These are phyloP conservation scores for Debaryomyces fabryi DNA, from an alignment of 1,139 yeast species.

Conservation along the genomic window DNA sequence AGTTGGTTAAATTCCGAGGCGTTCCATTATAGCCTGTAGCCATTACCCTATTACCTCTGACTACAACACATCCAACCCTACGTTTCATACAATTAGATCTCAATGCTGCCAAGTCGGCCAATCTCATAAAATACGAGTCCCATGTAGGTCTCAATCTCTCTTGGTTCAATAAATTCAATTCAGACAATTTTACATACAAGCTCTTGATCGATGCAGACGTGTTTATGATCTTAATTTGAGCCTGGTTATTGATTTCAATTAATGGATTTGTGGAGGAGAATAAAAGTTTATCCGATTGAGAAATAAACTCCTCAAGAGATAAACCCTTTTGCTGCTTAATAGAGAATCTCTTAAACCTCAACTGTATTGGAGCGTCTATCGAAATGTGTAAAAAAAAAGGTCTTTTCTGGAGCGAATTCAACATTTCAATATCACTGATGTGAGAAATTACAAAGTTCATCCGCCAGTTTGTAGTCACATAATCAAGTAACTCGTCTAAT, in stretches of 20 bases:
- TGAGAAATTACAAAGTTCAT: slow-evolving; percentile 62
- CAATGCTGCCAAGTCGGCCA: slow-evolving; percentile 91
- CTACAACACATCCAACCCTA: slow-evolving; percentile 94
- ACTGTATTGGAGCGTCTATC: slow-evolving; percentile 70
- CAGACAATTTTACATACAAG: slow-evolving; percentile 53
- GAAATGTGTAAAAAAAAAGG: slow-evolving; percentile 87
- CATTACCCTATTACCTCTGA: slow-evolving; percentile 79
- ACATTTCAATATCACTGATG: slow-evolving; percentile 43
- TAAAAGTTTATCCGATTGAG: slow-evolving; percentile 45
- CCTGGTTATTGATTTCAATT: slow-evolving; percentile 55
- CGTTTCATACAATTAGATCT: slow-evolving; percentile 97
- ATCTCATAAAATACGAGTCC: slow-evolving; percentile 93
- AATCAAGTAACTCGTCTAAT: slow-evolving; percentile 54
- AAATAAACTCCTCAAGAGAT: slow-evolving; percentile 47
- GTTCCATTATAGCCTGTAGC: slow-evolving; percentile 99
- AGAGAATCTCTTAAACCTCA: slow-evolving; percentile 54
- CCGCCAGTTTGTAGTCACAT: slow-evolving; percentile 73
- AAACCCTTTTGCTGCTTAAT: slow-evolving; percentile 21
- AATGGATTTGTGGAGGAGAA: slow-evolving; percentile 42
- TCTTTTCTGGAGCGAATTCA: slow-evolving; percentile 61
- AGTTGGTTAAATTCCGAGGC: slow-evolving; percentile 81
- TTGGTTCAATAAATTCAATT: slow-evolving; percentile 55
- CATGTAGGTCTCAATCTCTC: slow-evolving; percentile 86
- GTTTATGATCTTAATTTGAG: slow-evolving; percentile 65
- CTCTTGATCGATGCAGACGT: slow-evolving; percentile 50